Conservation (phyloP, 2,329 filamentous ascomycete genomes). For the Colletotrichum cereale region DNA sequence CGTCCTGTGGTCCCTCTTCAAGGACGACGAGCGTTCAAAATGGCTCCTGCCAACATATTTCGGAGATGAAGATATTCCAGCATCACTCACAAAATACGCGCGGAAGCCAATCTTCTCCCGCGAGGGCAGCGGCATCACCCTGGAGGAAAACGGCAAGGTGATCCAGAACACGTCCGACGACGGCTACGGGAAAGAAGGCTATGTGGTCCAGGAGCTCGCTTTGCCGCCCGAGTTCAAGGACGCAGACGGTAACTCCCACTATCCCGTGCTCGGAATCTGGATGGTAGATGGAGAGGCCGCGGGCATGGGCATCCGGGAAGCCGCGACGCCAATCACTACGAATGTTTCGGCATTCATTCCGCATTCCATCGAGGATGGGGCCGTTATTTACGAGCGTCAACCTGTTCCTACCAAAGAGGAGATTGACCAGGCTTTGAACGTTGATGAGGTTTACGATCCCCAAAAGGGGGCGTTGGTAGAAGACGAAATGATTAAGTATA, state of each 20-base stretch:
- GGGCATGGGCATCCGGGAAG: constrained; percentile 21
- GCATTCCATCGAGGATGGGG: constrained; percentile 19
- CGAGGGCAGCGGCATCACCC: constrained; percentile 13
- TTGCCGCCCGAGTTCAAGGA: constrained; percentile 12
- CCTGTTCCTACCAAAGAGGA: background rate
- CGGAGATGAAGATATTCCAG: background rate
- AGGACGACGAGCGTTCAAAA: constrained; percentile 13
- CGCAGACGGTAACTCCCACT: background rate
- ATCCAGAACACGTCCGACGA: constrained; percentile 3
- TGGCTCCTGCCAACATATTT: constrained; percentile 25
- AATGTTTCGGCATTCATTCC: constrained; percentile 10
- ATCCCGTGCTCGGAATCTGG: constrained; percentile 22
- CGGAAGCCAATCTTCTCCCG: constrained; percentile 26
- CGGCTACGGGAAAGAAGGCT: constrained; percentile 3
- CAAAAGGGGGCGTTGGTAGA: background rate
- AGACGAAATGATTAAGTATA: background rate
- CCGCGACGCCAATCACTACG: constrained; percentile 3
- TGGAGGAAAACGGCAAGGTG: background rate
- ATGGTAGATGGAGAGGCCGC: constrained; percentile 14
- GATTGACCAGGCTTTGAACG: background rate
- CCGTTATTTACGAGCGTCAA: constrained; percentile 1
- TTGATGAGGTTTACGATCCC: background rate
- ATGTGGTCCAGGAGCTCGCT: constrained; percentile 11
- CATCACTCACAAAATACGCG: constrained; percentile 4
- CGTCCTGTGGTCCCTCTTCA: constrained; percentile 17